Evolutionary conservation across 306 rosid genomes (phyloP).

Genomic region (Castanopsis chinensis): DNA sequence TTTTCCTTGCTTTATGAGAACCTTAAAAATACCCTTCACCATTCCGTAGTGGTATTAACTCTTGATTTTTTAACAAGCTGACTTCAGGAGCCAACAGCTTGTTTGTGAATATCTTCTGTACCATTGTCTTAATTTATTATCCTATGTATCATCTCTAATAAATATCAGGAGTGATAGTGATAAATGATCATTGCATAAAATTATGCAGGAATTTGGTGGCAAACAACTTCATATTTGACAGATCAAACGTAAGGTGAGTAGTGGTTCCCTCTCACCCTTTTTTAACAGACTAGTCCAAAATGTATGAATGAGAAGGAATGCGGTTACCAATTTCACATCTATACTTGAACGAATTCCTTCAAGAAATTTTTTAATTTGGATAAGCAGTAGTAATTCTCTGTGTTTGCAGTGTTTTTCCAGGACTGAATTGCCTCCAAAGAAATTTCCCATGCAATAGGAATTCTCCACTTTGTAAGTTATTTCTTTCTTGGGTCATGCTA

Average conservation of each 20-base stretch:
- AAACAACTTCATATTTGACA: slow-evolving; percentile 26
- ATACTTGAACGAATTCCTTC: not conserved
- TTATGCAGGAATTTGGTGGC: slow-evolving; percentile 29
- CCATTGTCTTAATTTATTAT: not conserved
- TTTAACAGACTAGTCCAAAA: not conserved
- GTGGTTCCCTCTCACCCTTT: not conserved
- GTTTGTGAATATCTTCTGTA: not conserved
- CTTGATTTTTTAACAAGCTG: no score
- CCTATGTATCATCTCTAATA: not conserved
- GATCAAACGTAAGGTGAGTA: slow-evolving; percentile 19
- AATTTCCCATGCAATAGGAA: slow-evolving; percentile 66
- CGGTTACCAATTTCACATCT: not conserved
- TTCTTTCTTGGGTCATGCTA: no score
- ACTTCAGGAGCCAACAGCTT: no score
- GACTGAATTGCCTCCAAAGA: slow-evolving; percentile 68
- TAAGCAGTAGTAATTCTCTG: not conserved
- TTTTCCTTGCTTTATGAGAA: no score
- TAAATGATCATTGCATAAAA: not conserved
- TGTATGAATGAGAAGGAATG: not conserved
- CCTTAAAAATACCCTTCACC: no score
- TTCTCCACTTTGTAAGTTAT: slow-evolving; percentile 50
- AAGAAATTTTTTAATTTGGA: not conserved
- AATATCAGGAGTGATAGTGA: not conserved
- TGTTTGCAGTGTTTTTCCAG: slow-evolving; percentile 56
- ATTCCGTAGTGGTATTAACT: no score